A percentile compares a stretch with the other conserved stretches of the same genome.
Evolutionary conservation across 2,329 filamentous ascomycete species (phyloP).

Genomic region (Chrysoporthe cubensis): DNA sequence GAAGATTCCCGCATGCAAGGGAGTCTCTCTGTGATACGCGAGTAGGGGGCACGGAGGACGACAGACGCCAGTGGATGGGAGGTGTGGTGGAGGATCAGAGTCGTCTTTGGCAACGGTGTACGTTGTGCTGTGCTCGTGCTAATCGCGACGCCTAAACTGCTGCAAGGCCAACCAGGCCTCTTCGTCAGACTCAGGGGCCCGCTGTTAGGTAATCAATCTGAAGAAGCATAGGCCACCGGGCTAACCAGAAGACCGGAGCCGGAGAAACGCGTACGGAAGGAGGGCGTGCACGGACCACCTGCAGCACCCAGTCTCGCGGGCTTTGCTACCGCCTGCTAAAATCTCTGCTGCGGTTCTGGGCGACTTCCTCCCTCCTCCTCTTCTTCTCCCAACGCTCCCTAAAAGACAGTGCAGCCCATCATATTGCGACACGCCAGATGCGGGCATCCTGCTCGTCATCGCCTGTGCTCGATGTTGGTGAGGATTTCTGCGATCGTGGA

Average conservation of each 20-base stretch:
- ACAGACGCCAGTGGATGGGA: background rate
- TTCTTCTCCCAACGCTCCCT: slow-evolving; percentile 68
- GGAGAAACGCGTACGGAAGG: slow-evolving; percentile 1
- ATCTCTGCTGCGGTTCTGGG: slow-evolving; percentile 31
- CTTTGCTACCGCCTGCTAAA: slow-evolving; percentile 8
- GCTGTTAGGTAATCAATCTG: slow-evolving; percentile 11
- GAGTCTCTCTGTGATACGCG: background rate
- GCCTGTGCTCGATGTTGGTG: slow-evolving; percentile 64
- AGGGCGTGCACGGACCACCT: slow-evolving; percentile 18
- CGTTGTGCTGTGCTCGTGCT: slow-evolving; percentile 9
- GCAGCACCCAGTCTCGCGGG: background rate
- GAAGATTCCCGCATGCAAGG: slow-evolving; percentile 22
- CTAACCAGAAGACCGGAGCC: slow-evolving; percentile 3
- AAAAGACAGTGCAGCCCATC: slow-evolving; percentile 86
- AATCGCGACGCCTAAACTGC: slow-evolving; percentile 9
- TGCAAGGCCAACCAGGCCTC: slow-evolving; percentile 25
- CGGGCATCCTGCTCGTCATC: slow-evolving; percentile 71
- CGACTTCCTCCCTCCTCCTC: slow-evolving; percentile 31
- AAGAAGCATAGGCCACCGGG: slow-evolving; percentile 13
- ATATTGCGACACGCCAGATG: slow-evolving; percentile 57
- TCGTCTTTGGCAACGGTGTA: slow-evolving; percentile 4
- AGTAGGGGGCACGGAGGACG: background rate
- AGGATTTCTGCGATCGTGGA: slow-evolving; percentile 59
- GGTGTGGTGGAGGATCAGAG: background rate
- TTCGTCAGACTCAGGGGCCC: slow-evolving; percentile 18